Conservation (phyloP, 129 eudicot species). For the Flaveria brownii region DNA sequence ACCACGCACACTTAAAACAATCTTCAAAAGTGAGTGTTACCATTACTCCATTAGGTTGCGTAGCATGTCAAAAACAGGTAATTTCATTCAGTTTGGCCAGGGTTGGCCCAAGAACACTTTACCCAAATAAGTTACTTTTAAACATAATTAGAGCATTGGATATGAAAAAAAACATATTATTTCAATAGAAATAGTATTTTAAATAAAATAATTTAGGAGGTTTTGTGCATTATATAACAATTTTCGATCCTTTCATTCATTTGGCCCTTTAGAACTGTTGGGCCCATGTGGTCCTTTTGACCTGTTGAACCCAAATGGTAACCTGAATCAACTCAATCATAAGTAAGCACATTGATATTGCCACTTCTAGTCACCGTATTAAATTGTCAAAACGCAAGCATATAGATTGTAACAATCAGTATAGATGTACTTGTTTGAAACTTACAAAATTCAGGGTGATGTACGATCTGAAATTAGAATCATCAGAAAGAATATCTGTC, state of each 20-base stretch:
- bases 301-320: not conserved
- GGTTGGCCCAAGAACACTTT: not conserved
- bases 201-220: not conserved
- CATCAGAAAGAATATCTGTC: conserved; percentile 90
- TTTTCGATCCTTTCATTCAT: not conserved
- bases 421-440: conserved; percentile 17
- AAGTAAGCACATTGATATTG: not conserved
- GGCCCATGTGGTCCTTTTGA: not conserved
- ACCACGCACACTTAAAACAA: not conserved
- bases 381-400: conserved; percentile 25
- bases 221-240: not conserved
- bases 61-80: not conserved
- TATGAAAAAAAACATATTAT: not conserved
- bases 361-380: conserved; percentile 4
- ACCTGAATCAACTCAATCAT: conserved; percentile 1
- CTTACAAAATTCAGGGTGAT: conserved; percentile 79
- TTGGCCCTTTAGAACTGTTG: not conserved
- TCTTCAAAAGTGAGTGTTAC: conserved; percentile 3
- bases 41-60: not conserved
- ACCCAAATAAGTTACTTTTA: not conserved
- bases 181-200: not conserved
- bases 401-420: conserved; percentile 7
- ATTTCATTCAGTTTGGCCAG: not conserved
- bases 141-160: not conserved
- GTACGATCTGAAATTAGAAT: conserved; percentile 87